phyloP scores from a whole-genome alignment of 1,284 basidiomycete genomes.

The Ustilago loliicola region DNA sequence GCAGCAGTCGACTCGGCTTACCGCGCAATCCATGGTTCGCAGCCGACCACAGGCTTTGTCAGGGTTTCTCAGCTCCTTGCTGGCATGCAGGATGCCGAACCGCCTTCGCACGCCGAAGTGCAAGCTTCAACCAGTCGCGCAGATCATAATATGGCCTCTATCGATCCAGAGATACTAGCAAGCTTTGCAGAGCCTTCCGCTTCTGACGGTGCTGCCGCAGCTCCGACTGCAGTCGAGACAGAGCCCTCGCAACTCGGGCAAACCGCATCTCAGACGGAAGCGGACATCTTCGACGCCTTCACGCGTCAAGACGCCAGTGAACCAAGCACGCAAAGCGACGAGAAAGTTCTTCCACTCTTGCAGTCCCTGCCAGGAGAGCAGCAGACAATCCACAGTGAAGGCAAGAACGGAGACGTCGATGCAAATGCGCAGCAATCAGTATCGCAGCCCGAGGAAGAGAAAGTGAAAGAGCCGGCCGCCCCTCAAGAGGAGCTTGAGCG shows the following conservation, averaged over 20 bases:
- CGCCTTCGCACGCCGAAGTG: neutral
- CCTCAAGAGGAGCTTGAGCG: neutral
- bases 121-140: neutral
- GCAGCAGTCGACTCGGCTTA: constrained; percentile 17
- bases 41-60: constrained; percentile 41
- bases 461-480: neutral
- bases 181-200: neutral
- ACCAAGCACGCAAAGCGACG: neutral
- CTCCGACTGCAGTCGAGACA: neutral
- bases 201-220: neutral
- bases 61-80: constrained; percentile 40
- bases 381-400: neutral
- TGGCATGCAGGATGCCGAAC: constrained; percentile 20
- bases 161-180: constrained; percentile 36
- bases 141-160: neutral
- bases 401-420: neutral
- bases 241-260: neutral
- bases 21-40: constrained; percentile 34
- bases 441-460: neutral
- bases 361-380: neutral
- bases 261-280: constrained; percentile 15
- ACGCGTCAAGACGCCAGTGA: constrained; percentile 29
- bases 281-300: constrained; percentile 36
- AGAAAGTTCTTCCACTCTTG: neutral
- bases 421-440: neutral